These are phyloP conservation scores for Ormosia semicastrata DNA, from an alignment of 306 rosid species.

Conservation along the genomic window DNA sequence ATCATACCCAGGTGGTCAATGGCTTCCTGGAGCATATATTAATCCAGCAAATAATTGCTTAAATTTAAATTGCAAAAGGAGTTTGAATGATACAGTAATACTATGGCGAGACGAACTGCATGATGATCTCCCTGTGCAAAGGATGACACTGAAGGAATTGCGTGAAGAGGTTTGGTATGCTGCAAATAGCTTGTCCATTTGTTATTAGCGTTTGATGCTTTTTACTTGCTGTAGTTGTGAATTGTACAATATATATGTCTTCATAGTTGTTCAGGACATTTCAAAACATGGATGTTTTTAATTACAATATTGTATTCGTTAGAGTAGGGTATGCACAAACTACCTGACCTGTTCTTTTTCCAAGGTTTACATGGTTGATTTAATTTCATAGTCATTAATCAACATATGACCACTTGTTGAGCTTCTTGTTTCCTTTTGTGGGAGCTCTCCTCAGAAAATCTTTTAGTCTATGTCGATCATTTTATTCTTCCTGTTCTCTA, in stretches of 20 bases:
- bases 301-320: background rate
- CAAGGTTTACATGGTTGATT: conserved; percentile 5
- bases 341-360: background rate
- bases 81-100: conserved; percentile 61
- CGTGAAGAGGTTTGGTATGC: conserved; percentile 84
- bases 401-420: background rate
- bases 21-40: conserved; percentile 86
- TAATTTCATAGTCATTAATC: background rate
- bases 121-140: conserved; percentile 61
- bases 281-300: background rate
- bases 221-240: background rate
- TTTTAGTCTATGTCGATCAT: background rate
- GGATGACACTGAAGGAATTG: conserved; percentile 66
- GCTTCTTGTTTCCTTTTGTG: background rate
- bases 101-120: conserved; percentile 83
- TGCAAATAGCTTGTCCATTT: background rate
- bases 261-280: background rate
- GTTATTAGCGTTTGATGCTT: background rate
- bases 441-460: background rate
- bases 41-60: conserved; percentile 87
- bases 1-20: conserved; percentile 64
- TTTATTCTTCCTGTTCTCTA: background rate
- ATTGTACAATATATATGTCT: background rate
- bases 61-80: conserved; percentile 49
- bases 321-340: background rate